phyloP scores from a whole-genome alignment of 2,329 filamentous ascomycete genomes.

The Aspergillus sp. region DNA sequence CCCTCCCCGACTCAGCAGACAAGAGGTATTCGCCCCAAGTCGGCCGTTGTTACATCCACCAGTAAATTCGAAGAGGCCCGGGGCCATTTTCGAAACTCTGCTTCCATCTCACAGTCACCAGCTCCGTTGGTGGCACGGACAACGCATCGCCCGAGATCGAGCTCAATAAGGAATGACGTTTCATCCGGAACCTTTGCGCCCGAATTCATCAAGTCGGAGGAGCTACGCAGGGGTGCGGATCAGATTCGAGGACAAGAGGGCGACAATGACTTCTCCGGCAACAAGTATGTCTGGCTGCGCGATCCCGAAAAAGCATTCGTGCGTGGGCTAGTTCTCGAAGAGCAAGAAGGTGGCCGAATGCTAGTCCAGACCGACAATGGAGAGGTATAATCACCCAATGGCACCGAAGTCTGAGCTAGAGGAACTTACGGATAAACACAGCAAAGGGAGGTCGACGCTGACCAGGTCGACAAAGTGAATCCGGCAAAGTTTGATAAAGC shows the following conservation, averaged over 20 bases:
- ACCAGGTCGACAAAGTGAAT: slow-evolving; percentile 97
- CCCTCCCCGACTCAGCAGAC: slow-evolving; percentile 61
- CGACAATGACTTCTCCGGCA: slow-evolving; percentile 98
- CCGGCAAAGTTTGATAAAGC: slow-evolving; percentile 99
- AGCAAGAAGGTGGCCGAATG: slow-evolving; percentile 67
- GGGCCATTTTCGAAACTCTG: slow-evolving; percentile 69
- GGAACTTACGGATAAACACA: slow-evolving; percentile 41
- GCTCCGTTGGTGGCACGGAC: slow-evolving; percentile 46
- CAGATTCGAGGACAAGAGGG: slow-evolving; percentile 77
- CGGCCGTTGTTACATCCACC: slow-evolving; percentile 69
- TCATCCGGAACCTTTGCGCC: slow-evolving; percentile 86
- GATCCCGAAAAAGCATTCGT: slow-evolving; percentile 86
- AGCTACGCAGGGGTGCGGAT: slow-evolving; percentile 62
- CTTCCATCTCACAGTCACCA: slow-evolving; percentile 59
- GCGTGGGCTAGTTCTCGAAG: slow-evolving; percentile 87
- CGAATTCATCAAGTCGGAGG: slow-evolving; percentile 90
- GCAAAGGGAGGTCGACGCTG: slow-evolving; percentile 83
- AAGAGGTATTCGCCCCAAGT: slow-evolving; percentile 64
- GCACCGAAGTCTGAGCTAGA: no score
- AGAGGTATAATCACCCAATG: slow-evolving; percentile 56
- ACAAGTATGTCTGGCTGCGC: slow-evolving; percentile 96
- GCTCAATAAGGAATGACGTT: slow-evolving; percentile 66
- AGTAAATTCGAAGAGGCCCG: slow-evolving; percentile 43
- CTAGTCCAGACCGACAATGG: slow-evolving; percentile 93
- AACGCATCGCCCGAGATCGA: slow-evolving; percentile 51